Evolutionary conservation across 805 yeast genomes (phyloP).

Genomic region (Candida vartiovaarae): DNA sequence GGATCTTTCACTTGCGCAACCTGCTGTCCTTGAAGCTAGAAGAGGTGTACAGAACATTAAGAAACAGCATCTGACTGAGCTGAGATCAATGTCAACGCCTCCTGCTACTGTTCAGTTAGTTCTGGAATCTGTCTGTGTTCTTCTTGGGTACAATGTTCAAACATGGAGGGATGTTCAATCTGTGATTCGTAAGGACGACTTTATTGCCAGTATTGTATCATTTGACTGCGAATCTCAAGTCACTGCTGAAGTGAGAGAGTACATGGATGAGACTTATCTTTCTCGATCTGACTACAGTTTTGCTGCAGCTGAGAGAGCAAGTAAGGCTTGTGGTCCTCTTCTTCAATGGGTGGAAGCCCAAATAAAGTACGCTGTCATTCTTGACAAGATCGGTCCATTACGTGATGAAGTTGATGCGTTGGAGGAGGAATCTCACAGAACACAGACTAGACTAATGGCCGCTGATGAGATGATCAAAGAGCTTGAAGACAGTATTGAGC

Average conservation of each 20-base stretch:
- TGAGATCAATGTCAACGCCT: conserved; percentile 84
- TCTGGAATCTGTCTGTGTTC: conserved; percentile 77
- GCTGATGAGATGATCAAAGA: conserved; percentile 78
- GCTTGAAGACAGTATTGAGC: conserved; percentile 59
- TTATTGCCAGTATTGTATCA: conserved; percentile 72
- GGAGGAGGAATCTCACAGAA: conserved; percentile 53
- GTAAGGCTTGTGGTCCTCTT: conserved; percentile 93
- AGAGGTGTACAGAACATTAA: conserved; percentile 87
- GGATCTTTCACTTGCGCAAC: conserved; percentile 74
- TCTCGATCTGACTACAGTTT: conserved; percentile 57
- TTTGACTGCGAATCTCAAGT: conserved; percentile 60
- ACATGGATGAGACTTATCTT: conserved; percentile 55
- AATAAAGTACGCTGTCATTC: conserved; percentile 62
- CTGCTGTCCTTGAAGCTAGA: conserved; percentile 78
- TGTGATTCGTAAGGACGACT: conserved; percentile 79
- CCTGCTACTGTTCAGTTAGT: conserved; percentile 83
- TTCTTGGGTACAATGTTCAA: conserved; percentile 62
- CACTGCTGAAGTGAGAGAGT: conserved; percentile 41
- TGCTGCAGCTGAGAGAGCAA: conserved; percentile 77
- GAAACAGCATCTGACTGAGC: conserved; percentile 85
- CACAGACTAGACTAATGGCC: conserved; percentile 64
- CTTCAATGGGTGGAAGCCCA: conserved; percentile 88
- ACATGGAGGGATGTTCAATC: conserved; percentile 81
- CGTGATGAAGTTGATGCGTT: conserved; percentile 53
- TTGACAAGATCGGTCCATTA: conserved; percentile 70